These are phyloP conservation scores for Emericellopsis terricola DNA, from an alignment of 495 filamentous ascomycete genomes.

Conservation along the genomic window DNA sequence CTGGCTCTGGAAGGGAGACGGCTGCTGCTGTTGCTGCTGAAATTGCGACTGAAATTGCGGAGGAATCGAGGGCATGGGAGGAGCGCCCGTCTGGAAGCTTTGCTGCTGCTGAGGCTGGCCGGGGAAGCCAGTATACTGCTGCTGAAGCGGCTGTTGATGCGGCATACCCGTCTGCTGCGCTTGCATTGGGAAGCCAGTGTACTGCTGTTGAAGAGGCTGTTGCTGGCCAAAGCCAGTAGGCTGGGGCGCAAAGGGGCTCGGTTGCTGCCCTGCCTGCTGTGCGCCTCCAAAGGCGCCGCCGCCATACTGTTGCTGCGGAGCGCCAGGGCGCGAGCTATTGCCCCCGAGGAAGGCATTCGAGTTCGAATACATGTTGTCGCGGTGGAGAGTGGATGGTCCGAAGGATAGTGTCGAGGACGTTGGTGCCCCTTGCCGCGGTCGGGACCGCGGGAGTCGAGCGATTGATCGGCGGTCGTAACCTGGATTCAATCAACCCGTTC, in stretches of 20 bases:
- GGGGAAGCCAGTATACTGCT: constrained; percentile 37
- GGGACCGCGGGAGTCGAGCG: too few relatives aligned
- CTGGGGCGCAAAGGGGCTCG: constrained; percentile 39
- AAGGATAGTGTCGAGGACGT: too few relatives aligned
- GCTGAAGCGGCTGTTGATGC: constrained; percentile 34
- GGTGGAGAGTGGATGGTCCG: too few relatives aligned
- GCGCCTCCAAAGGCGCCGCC: constrained; percentile 29
- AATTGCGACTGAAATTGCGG: constrained; percentile 31
- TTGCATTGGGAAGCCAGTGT: constrained; percentile 36
- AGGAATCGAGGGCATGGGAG: constrained; percentile 37
- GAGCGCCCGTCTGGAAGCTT: constrained; percentile 25
- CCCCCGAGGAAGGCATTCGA: constrained; percentile 71
- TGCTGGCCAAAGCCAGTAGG: constrained; percentile 35
- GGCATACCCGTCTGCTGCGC: constrained; percentile 25
- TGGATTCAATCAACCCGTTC: too few relatives aligned
- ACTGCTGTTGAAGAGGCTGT: constrained; percentile 45
- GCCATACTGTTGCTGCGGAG: constrained; percentile 47
- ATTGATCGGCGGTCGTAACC: too few relatives aligned
- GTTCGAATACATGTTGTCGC: constrained; percentile 58
- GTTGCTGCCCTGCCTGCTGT: constrained; percentile 36
- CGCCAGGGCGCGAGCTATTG: constrained; percentile 55
- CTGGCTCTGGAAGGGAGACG: constrained; percentile 13
- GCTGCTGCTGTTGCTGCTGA: constrained; percentile 24
- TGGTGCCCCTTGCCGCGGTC: too few relatives aligned
- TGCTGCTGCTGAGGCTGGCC: constrained; percentile 26